These are phyloP conservation scores for Olyra latifolia DNA, from an alignment of 176 grass and related monocot genomes.

Conservation along the genomic window DNA sequence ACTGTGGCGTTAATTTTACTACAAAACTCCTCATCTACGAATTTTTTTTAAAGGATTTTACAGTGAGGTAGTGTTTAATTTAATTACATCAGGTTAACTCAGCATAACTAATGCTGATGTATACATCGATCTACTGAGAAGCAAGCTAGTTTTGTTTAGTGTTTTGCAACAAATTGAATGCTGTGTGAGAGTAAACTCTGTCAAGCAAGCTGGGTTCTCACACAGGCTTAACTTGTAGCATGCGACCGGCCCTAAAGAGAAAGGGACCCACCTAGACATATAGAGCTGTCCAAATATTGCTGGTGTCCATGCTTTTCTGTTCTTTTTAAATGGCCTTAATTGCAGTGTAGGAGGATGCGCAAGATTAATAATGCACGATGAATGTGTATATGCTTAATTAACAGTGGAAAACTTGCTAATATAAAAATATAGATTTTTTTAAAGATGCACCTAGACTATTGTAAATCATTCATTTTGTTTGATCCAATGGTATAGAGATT, in stretches of 20 bases:
- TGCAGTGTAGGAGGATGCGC: slow-evolving; percentile 23
- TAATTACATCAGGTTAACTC: neutral
- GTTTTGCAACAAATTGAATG: neutral
- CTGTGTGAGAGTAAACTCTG: neutral
- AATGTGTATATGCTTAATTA: neutral
- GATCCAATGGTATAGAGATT: too few relatives aligned
- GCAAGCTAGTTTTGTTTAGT: too few relatives aligned
- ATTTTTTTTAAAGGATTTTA: neutral
- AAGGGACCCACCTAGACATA: slow-evolving; percentile 28
- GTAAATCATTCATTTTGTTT: too few relatives aligned
- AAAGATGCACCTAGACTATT: too few relatives aligned
- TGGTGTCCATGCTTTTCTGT: slow-evolving; percentile 35
- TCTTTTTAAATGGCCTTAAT: slow-evolving; percentile 38
- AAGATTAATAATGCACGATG: slow-evolving; percentile 11
- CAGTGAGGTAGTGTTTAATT: neutral
- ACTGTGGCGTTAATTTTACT: neutral
- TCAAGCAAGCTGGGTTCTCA: slow-evolving; percentile 2
- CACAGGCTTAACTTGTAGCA: neutral
- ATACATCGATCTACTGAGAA: too few relatives aligned
- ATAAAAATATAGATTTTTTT: neutral
- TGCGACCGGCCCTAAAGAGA: neutral
- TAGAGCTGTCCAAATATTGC: slow-evolving; percentile 33
- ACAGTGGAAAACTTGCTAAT: neutral
- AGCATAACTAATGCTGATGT: neutral
- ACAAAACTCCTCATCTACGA: neutral